Evolutionary conservation across 2,329 filamentous ascomycete species (phyloP).

Genomic region (Neonectria magnoliae): DNA sequence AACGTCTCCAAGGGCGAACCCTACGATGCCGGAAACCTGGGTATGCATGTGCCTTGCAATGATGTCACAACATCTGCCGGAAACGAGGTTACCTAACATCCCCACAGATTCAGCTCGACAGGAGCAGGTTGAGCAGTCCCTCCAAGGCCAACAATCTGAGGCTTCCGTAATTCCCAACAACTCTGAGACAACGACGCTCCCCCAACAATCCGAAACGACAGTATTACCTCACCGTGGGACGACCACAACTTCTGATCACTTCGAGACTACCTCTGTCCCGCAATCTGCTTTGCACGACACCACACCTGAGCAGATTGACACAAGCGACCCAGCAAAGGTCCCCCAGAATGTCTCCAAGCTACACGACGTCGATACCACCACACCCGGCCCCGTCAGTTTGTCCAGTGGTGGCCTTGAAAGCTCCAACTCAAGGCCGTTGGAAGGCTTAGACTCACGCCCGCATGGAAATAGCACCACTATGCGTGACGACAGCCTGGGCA

Average conservation of each 20-base stretch:
- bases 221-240: background rate
- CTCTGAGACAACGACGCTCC: background rate
- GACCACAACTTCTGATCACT: constrained; percentile 11
- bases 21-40: constrained; percentile 81
- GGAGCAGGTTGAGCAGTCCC: constrained; percentile 8
- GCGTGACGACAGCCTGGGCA: background rate
- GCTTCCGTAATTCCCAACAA: background rate
- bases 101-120: constrained; percentile 2
- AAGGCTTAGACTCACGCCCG: constrained; percentile 56
- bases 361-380: constrained; percentile 43
- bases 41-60: constrained; percentile 47
- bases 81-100: background rate
- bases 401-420: constrained; percentile 41
- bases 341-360: constrained; percentile 47
- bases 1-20: constrained; percentile 75
- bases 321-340: constrained; percentile 50
- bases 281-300: constrained; percentile 26
- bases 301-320: constrained; percentile 51
- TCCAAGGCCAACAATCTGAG: background rate
- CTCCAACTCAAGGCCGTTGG: constrained; percentile 40
- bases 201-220: background rate
- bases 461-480: constrained; percentile 50
- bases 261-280: constrained; percentile 8
- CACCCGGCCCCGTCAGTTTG: constrained; percentile 44
- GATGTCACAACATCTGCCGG: too few species aligned